Evolutionary conservation across 768 basidiomycete genomes (phyloP), one percentile per base, ranked within the genome.

Genomic region (Collybia mongolica): DNA sequence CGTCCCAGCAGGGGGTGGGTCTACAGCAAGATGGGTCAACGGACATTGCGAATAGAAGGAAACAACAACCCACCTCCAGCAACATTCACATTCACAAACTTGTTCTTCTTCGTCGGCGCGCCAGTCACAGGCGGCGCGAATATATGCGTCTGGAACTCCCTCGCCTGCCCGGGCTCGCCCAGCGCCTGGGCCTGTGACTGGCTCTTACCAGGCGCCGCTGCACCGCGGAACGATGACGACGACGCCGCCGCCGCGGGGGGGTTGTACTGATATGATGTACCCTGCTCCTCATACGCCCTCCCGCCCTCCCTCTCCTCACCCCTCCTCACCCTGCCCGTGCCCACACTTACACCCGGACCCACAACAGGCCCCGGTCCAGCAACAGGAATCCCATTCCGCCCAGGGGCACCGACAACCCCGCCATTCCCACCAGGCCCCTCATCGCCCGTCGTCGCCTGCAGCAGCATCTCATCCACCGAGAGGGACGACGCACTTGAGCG

Each of bases 61-160:
- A 44, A 60, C 48, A 36, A 44, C 49, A 36, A 44, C 49, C 41
- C 38, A 46, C 54, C 45, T 42, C 64, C 62, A 1, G 67, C 3
- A 6, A 32, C 32, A 9, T 32, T 32, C 32, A 32, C 7, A 12
- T 32, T 32, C 11, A 32, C 59, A 49, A 69, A 77, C 64, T 87
- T 85, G 29, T 66, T 65, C 69, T 86, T 86, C 70, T 88, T 88
- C 15, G 75, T 75, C 2, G 86, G 85, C 2, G 87, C 84, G 48
- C 87, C 87, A 0, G 82, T 88, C 6, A 87, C 83, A 3, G 83
- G 81, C 2, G 86, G 83, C 6, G 86, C 84, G 59, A 89, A 89
- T 11, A 86, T 80, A 60, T 88, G 86, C 0, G 82, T 84, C 53
- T 83, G 82, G 52, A 82, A 82, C 37, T 68, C 63, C 46, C 67